Conservation (phyloP, 306 rosid genomes). For the Boehmeria nivea region DNA sequence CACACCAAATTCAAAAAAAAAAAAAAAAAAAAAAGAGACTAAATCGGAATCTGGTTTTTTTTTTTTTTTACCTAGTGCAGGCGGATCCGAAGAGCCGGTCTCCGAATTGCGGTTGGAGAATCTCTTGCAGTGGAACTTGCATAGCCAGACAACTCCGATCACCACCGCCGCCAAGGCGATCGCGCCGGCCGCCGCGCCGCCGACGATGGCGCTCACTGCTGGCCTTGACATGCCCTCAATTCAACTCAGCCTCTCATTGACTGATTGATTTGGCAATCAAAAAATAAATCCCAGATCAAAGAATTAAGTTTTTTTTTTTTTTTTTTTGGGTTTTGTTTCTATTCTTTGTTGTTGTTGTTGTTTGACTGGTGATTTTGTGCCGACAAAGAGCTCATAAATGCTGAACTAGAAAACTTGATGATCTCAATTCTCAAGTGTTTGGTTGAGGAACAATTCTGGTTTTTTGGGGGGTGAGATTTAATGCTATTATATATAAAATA, state of each 20-base stretch:
- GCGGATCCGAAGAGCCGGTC: conserved; percentile 45
- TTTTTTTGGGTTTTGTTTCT: not conserved
- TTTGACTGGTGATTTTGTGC: conserved; percentile 9
- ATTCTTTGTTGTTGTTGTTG: no score
- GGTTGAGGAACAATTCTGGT: conserved; percentile 17
- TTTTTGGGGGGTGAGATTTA: conserved; percentile 17
- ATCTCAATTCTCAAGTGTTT: conserved; percentile 34
- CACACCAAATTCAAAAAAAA: not conserved
- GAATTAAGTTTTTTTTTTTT: not conserved
- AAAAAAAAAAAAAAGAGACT: not conserved
- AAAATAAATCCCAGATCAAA: not conserved
- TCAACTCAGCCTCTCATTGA: not conserved
- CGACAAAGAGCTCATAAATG: conserved; percentile 23
- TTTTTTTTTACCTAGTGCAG: conserved; percentile 27
- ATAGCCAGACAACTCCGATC: conserved; percentile 34
- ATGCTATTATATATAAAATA: conserved; percentile 8
- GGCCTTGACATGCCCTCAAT: conserved; percentile 30
- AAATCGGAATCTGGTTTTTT: no score
- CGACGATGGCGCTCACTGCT: conserved; percentile 22
- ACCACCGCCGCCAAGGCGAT: conserved; percentile 22
- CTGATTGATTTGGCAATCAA: no score
- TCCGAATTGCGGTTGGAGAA: conserved; percentile 32
- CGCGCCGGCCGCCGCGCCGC: conserved; percentile 30
- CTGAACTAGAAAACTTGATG: conserved; percentile 20
- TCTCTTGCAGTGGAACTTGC: conserved; percentile 23